phyloP scores from a whole-genome alignment of 1,139 yeast genomes.

The Wickerhamiella pararugosa region DNA sequence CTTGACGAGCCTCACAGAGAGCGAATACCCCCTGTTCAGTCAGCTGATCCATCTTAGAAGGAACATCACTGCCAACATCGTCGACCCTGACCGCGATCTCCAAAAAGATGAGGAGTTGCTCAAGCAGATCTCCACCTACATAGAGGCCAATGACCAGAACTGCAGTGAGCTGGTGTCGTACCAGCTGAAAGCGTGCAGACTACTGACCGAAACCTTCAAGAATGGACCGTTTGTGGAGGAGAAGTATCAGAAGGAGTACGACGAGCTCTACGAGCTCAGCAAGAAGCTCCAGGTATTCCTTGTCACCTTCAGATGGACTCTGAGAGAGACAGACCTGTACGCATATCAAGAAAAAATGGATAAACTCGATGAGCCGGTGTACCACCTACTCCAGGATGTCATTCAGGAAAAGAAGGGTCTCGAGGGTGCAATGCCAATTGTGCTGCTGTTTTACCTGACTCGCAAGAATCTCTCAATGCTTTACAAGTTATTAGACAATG shows the following conservation, averaged over 20 bases:
- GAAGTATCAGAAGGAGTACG: slow-evolving; percentile 35
- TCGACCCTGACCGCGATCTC: slow-evolving; percentile 25
- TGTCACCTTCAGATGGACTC: slow-evolving; percentile 90
- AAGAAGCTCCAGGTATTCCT: slow-evolving; percentile 63
- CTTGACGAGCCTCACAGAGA: slow-evolving; percentile 23
- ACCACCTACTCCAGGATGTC: background rate
- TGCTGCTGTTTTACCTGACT: slow-evolving; percentile 36
- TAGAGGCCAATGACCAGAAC: slow-evolving; percentile 21
- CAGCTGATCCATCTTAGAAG: slow-evolving; percentile 37
- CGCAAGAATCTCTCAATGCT: slow-evolving; percentile 83
- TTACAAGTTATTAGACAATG: slow-evolving; percentile 73
- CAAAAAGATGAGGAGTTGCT: slow-evolving; percentile 26
- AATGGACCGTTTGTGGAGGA: slow-evolving; percentile 25
- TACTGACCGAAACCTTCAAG: slow-evolving; percentile 9
- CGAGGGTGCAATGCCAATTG: slow-evolving; percentile 32
- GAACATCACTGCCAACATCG: slow-evolving; percentile 35
- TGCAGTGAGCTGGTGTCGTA: slow-evolving; percentile 3
- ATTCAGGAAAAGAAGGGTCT: background rate
- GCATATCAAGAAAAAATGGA: slow-evolving; percentile 53
- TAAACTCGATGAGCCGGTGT: background rate
- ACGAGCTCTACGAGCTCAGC: slow-evolving; percentile 46
- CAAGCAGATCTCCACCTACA: slow-evolving; percentile 28
- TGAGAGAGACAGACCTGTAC: slow-evolving; percentile 86
- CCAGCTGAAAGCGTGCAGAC: slow-evolving; percentile 11
- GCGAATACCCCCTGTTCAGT: slow-evolving; percentile 22